phyloP scores from a whole-genome alignment of 768 basidiomycete genomes.

The Leccinum olivaceopallidum region DNA sequence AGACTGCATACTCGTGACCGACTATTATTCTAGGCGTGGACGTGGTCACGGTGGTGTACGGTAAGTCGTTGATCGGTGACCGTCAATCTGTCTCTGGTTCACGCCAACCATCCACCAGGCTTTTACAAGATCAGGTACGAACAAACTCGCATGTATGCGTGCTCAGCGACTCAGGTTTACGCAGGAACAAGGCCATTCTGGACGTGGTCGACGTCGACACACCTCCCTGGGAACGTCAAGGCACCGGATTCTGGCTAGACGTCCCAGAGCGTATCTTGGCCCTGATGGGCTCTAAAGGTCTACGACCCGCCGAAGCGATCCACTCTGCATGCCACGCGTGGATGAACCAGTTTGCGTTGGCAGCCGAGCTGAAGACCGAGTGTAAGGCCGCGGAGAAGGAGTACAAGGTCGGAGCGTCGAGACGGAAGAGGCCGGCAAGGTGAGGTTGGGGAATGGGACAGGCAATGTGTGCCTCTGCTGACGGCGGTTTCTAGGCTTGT shows the following conservation, averaged over 20 bases:
- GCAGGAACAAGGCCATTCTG: slow-evolving; percentile 61
- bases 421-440: slow-evolving; percentile 64
- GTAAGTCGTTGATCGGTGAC: slow-evolving; percentile 38
- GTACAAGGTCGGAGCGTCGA: slow-evolving; percentile 50
- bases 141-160: background rate
- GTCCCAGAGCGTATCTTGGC: slow-evolving; percentile 55
- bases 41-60: slow-evolving; percentile 71
- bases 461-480: background rate
- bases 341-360: slow-evolving; percentile 72
- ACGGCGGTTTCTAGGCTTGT: slow-evolving; percentile 52
- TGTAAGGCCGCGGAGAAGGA: slow-evolving; percentile 82
- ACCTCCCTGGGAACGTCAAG: slow-evolving; percentile 72
- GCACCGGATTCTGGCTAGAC: slow-evolving; percentile 81
- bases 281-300: slow-evolving; percentile 51
- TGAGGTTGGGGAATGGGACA: background rate
- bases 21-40: slow-evolving; percentile 48
- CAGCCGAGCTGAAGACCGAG: slow-evolving; percentile 73
- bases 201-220: slow-evolving; percentile 79
- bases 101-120: slow-evolving; percentile 41
- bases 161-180: slow-evolving; percentile 1
- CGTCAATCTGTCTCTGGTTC: background rate
- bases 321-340: slow-evolving; percentile 86
- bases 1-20: background rate
- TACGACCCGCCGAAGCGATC: slow-evolving; percentile 77
- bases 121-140: slow-evolving; percentile 77